These are phyloP conservation scores for Rosa multiflora DNA, from an alignment of 306 rosid genomes.

Conservation along the genomic window DNA sequence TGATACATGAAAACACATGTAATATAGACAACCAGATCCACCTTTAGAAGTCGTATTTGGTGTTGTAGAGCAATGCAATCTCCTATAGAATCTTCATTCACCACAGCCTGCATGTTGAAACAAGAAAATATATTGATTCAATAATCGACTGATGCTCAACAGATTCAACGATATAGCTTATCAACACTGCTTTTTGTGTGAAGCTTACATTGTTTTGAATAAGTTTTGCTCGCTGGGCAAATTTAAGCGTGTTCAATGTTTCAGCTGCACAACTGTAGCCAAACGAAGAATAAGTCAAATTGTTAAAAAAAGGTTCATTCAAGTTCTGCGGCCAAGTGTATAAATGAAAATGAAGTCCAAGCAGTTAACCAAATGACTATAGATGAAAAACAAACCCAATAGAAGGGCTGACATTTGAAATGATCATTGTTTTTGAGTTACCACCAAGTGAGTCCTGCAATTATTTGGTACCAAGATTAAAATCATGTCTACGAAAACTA, in stretches of 20 bases:
- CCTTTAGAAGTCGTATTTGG: slow-evolving; percentile 86
- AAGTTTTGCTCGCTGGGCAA: slow-evolving; percentile 96
- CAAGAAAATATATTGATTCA: neutral
- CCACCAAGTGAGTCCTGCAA: slow-evolving; percentile 98
- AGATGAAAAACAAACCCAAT: slow-evolving; percentile 57
- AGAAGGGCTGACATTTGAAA: slow-evolving; percentile 99
- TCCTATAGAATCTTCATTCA: slow-evolving; percentile 90
- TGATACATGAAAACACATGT: slow-evolving; percentile 5
- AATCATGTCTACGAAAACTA: slow-evolving; percentile 16
- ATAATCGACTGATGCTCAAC: slow-evolving; percentile 7
- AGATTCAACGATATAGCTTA: slow-evolving; percentile 10
- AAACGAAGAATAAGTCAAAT: neutral
- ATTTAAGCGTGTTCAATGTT: slow-evolving; percentile 91
- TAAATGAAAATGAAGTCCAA: slow-evolving; percentile 18
- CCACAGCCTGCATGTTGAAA: slow-evolving; percentile 67
- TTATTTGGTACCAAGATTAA: slow-evolving; percentile 27
- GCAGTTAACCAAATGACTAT: slow-evolving; percentile 1
- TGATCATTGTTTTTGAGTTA: slow-evolving; percentile 97
- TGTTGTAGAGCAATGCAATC: slow-evolving; percentile 79
- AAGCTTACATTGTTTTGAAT: slow-evolving; percentile 88
- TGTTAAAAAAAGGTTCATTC: slow-evolving; percentile 11
- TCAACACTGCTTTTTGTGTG: slow-evolving; percentile 7
- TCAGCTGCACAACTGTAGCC: slow-evolving; percentile 73
- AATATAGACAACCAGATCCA: slow-evolving; percentile 26
- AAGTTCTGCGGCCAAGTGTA: slow-evolving; percentile 12